A percentile compares a stretch with the other conserved stretches of the same genome.
Conservation (phyloP, 1,284 basidiomycete species). For the Apiotrichum laibachii region DNA sequence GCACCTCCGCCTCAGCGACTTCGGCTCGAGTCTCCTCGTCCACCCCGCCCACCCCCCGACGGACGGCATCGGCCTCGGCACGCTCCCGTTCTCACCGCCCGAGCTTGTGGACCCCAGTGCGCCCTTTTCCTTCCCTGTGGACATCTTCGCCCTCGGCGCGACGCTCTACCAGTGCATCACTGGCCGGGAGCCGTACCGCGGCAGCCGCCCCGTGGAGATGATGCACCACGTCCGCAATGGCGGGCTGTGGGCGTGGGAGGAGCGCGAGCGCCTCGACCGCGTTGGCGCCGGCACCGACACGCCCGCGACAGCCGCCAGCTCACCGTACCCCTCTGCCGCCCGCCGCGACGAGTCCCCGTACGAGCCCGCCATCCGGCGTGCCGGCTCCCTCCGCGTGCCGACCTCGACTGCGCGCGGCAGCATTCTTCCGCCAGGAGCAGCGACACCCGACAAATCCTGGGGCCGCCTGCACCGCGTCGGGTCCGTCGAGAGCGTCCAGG, state of each 20-base stretch:
- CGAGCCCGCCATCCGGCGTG: slow-evolving; percentile 22
- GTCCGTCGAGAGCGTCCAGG: slow-evolving; percentile 35
- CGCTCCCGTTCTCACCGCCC: slow-evolving; percentile 55
- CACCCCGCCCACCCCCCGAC: slow-evolving; percentile 48
- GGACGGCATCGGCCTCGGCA: slow-evolving; percentile 54
- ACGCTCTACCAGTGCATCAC: slow-evolving; percentile 54
- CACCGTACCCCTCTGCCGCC: slow-evolving; percentile 33
- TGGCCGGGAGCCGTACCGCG: slow-evolving; percentile 54
- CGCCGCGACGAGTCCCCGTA: slow-evolving; percentile 26
- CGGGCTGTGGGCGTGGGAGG: slow-evolving; percentile 54
- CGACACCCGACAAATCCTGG: neutral
- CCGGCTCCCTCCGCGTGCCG: slow-evolving; percentile 36
- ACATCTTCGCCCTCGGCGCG: slow-evolving; percentile 56
- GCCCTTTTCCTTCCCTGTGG: slow-evolving; percentile 53
- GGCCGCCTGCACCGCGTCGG: slow-evolving; percentile 17
- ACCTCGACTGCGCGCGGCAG: slow-evolving; percentile 28
- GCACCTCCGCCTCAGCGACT: slow-evolving; percentile 53
- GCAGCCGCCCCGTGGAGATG: slow-evolving; percentile 50
- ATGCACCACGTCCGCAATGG: slow-evolving; percentile 53
- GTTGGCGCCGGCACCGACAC: slow-evolving; percentile 28
- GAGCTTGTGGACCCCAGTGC: slow-evolving; percentile 51
- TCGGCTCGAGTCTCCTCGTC: slow-evolving; percentile 54
- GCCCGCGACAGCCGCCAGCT: slow-evolving; percentile 15
- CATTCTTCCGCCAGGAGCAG: slow-evolving; percentile 25
- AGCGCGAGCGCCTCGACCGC: slow-evolving; percentile 40